Percentiles rank a stretch among this genome's conserved stretches.
Evolutionary conservation across 1,284 basidiomycete genomes (phyloP).

Genomic region (Microbotryum violaceum): DNA sequence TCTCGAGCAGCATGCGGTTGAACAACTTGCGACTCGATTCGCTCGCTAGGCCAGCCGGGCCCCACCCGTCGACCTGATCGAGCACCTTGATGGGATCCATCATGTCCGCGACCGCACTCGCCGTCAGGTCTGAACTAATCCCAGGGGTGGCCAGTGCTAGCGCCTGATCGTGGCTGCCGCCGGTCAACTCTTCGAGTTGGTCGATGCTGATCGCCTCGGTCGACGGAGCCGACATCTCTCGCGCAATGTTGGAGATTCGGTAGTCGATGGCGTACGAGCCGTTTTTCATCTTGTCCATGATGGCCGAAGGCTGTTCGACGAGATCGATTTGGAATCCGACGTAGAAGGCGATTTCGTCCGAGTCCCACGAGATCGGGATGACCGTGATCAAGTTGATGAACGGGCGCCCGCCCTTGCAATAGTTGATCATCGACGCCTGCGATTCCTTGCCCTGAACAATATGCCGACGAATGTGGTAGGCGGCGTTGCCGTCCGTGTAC

Average conservation of each 20-base stretch:
- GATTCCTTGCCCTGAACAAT: conserved; percentile 66
- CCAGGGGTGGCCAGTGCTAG: not conserved
- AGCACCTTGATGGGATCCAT: conserved; percentile 16
- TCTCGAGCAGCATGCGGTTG: conserved; percentile 25
- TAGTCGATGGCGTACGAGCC: conserved; percentile 36
- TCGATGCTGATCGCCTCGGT: conserved; percentile 4
- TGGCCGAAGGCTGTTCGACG: conserved; percentile 72
- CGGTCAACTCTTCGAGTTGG: conserved; percentile 8
- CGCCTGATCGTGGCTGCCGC: not conserved
- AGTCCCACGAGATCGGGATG: conserved; percentile 57
- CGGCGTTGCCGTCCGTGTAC: conserved; percentile 59
- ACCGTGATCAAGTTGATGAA: conserved; percentile 41
- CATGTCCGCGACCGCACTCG: conserved; percentile 4
- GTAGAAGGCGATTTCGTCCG: conserved; percentile 64
- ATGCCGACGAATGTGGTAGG: conserved; percentile 54
- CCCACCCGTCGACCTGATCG: conserved; percentile 10
- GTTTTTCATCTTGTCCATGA: conserved; percentile 58
- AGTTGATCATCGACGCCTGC: conserved; percentile 84
- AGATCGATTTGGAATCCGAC: conserved; percentile 80
- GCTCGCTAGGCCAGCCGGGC: conserved; percentile 9
- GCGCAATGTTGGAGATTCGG: conserved; percentile 10
- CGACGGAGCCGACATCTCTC: conserved; percentile 6
- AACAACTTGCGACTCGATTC: conserved; percentile 22
- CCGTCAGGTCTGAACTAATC: no score
- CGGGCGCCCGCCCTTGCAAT: conserved; percentile 57